Percentiles rank a stretch among this genome's conserved stretches.
These are phyloP conservation scores for Erythrophleum fordii DNA, from an alignment of 306 rosid species.

Conservation along the genomic window DNA sequence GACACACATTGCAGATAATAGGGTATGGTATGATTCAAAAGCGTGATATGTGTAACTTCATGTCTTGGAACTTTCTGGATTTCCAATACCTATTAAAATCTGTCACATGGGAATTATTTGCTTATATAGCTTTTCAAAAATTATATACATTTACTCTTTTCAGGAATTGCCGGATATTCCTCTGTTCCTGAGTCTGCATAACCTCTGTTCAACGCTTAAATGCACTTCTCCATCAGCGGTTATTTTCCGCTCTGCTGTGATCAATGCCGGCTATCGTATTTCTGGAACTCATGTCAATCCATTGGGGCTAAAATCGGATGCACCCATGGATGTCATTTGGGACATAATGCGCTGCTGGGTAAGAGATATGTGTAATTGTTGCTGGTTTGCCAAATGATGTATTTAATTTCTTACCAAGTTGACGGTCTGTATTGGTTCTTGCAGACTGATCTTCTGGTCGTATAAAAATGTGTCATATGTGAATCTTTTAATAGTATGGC, in stretches of 20 bases:
- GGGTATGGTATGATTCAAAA: not conserved
- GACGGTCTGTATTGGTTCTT: not conserved
- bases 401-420: constrained; percentile 1
- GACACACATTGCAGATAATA: not conserved
- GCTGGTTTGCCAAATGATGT: constrained; percentile 6
- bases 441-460: constrained; percentile 13
- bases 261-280: constrained; percentile 90
- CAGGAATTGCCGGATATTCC: constrained; percentile 97
- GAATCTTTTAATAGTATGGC: not conserved
- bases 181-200: constrained; percentile 92
- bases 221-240: constrained; percentile 98
- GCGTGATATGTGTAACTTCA: not conserved
- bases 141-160: constrained; percentile 26
- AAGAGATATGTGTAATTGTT: constrained; percentile 33
- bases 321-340: constrained; percentile 96
- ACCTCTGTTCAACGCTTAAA: constrained; percentile 89
- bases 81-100: not conserved
- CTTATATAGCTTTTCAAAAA: constrained; percentile 15
- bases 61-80: not conserved
- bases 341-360: constrained; percentile 99
- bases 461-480: not conserved
- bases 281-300: constrained; percentile 98
- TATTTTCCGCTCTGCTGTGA: constrained; percentile 89
- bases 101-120: not conserved
- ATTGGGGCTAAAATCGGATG: constrained; percentile 90